Base-by-base conservation (phyloP, 1,284 basidiomycete genomes). In the Blastosporella zonata region DNA sequence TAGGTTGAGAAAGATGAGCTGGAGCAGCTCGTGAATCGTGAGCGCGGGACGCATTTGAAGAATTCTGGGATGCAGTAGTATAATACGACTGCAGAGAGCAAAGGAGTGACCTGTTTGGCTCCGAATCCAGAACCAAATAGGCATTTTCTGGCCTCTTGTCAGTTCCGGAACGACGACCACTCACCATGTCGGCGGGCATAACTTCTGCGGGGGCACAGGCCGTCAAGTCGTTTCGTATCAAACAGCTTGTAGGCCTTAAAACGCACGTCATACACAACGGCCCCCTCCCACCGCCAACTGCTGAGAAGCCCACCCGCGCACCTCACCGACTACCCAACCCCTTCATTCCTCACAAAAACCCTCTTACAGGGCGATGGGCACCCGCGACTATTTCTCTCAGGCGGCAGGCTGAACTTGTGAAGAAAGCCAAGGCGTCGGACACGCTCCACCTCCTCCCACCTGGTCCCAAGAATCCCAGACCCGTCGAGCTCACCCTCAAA, bases 341-440 rank as follows among this genome's bases (percentile, higher is more conserved):
- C 2, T 90, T 90, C 66, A 59, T 88, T 31, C 77, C 86, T 8
- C 73, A 69, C 39, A 74, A 74, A 52, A 84, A 84, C 56, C 66
- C 77, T 0, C 69, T 73, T 40, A 79, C 81, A 0, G 80, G 79
- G 17, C 72, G 78, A 62, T 90, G 87, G 87, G 74, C 75, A 36
- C 77, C 79, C 0, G 73, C 88, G 13, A 79, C 77, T 53, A 86
- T 85, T 57, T 90, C 87, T 5, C 65, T 85, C 18, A 78, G 88
- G 17, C 77, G 79, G 27, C 87, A 91, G 63, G 84, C 84, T n/a
- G 83, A 87, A 25, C 71, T 91, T 31, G 70, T 90, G 38, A 90
- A 89, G 68, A 72, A 74, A 45, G 87, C 87, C 2, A 78, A 78
- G 50, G 68, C 66, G 21, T 68, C 70, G 25, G 75, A 74, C 22